Evolutionary conservation across 257 asterid species (phyloP).

Genomic region (Solanum gandarillasii): DNA sequence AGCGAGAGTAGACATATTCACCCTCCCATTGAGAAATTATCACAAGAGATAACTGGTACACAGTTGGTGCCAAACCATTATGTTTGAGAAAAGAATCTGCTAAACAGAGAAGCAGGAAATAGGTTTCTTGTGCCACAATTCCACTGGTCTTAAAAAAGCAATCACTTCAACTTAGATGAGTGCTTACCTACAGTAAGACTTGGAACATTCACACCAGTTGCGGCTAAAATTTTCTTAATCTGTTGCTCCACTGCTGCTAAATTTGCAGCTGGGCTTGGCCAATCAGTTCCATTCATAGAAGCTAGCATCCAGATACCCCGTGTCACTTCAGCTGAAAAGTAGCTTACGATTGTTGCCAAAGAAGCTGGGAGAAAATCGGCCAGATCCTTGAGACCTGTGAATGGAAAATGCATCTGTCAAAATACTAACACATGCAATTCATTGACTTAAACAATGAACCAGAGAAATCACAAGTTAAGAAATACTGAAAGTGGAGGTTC

Average conservation of each 20-base stretch:
- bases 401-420: not conserved
- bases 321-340: conserved; percentile 92
- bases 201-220: conserved; percentile 90
- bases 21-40: not conserved
- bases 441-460: not conserved
- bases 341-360: conserved; percentile 80
- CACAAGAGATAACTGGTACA: not conserved
- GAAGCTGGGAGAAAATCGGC: conserved; percentile 98
- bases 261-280: conserved; percentile 98
- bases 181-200: conserved; percentile 53
- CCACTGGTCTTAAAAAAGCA: not conserved
- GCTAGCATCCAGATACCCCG: conserved; percentile 97
- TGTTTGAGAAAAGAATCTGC: not conserved
- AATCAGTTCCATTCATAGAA: conserved; percentile 95
- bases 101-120: not conserved
- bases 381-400: conserved; percentile 93
- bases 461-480: not conserved
- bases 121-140: not conserved
- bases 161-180: conserved; percentile 1
- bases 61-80: not conserved
- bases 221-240: conserved; percentile 75
- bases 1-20: not conserved
- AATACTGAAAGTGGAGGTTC: not conserved
- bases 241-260: conserved; percentile 73
- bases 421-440: conserved; percentile 1